Base-by-base conservation (phyloP, 176 grass and related monocot genomes). In the Chloris gayana region DNA sequence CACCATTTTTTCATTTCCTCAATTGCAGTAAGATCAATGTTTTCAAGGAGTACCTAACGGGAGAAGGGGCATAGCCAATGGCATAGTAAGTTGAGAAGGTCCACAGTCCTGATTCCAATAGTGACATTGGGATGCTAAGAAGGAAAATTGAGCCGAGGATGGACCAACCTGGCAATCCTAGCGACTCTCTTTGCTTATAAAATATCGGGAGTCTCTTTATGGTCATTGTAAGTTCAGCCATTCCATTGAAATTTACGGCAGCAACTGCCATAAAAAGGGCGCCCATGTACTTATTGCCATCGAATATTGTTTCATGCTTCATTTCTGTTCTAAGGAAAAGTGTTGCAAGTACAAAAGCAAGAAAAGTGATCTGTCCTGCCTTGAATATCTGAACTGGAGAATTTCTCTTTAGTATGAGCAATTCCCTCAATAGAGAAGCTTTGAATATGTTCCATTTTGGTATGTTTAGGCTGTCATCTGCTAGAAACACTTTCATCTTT, bases 221-320 rank as follows among this genome's bases (percentile, higher is more conserved):
- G 75, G 92, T 98, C 90, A 94, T 98, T 69, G 88, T 80, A 54
- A 98, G 80, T 78, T 98, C 95, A 64, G 92, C 91, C 95, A 94
- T 92, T 31, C 95, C 95, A 75, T 98, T 98, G 82, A 98, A 98
- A 61, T 90, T 94, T n/a, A 94, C 86, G 63, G 89, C 85, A 26
- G 90, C 77, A 34, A 91, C 76, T 51, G 79, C 76, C 50, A 82
- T 74, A 85, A 92, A 94, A n/a, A 87, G 77, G 46, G 92, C 88
- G 68, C 87, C 92, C 72, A 94, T 70, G 91, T 89, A 98, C 69
- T 87, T 86, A 37, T 94, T 94, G 34, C 85, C 92, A 84, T 93
- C 92, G 49, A 86, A 66, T 72, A 98, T 77, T 18, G 92, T 63
- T 29, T 69, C 57, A 42, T 92, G 95, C 37, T 82, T 85, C 95